A percentile compares a stretch with the other conserved stretches of the same genome.
Evolutionary conservation across 2,329 filamentous ascomycete genomes (phyloP).

Genomic region (Pyricularia sp.): DNA sequence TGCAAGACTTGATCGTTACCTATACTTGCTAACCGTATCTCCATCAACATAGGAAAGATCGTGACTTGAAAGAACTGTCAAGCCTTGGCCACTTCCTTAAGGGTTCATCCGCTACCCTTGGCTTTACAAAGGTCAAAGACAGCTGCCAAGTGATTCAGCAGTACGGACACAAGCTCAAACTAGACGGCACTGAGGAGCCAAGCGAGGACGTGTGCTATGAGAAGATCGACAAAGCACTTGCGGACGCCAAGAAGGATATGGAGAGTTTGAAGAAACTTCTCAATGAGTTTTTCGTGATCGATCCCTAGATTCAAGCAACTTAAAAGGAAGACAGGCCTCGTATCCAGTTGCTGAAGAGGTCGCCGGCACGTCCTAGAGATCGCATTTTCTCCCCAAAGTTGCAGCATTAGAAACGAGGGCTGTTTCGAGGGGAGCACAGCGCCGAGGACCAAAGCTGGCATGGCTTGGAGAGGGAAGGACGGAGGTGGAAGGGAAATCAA

Average conservation of each 20-base stretch:
- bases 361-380: background rate
- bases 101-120: conserved; percentile 90
- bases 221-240: conserved; percentile 61
- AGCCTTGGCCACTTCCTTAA: conserved; percentile 92
- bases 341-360: background rate
- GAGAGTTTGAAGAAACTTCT: conserved; percentile 62
- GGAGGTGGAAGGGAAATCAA: background rate
- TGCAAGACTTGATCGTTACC: conserved; percentile 6
- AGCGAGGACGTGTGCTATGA: conserved; percentile 61
- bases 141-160: conserved; percentile 96
- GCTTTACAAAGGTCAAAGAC: conserved; percentile 82
- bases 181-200: conserved; percentile 58
- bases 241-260: conserved; percentile 68
- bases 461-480: background rate
- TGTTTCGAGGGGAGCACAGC: background rate
- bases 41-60: conserved; percentile 42
- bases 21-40: conserved; percentile 8
- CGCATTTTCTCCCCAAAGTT: background rate
- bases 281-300: conserved; percentile 51
- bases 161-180: conserved; percentile 74
- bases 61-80: conserved; percentile 67
- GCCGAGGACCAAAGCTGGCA: background rate
- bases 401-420: conserved; percentile 1
- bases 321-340: background rate
- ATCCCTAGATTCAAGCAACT: conserved; percentile 6